phyloP scores from a whole-genome alignment of 257 asterid species.

The Catharanthus roseus region DNA sequence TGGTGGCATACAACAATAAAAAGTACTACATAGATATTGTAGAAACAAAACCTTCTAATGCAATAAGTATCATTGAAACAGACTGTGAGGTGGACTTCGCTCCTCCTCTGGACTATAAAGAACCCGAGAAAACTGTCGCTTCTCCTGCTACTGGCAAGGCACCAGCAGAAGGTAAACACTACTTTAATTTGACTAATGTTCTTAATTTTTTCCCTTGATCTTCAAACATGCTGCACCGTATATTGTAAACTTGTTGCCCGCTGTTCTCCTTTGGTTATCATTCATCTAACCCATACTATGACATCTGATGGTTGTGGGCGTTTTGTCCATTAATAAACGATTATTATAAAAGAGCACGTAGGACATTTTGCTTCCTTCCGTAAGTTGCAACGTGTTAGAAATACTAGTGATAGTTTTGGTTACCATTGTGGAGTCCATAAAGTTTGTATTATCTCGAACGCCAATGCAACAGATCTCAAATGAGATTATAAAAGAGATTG shows the following conservation, averaged over 20 bases:
- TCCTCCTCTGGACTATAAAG: constrained; percentile 96
- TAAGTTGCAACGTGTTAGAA: neutral
- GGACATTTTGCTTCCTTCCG: neutral
- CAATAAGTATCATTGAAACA: constrained; percentile 86
- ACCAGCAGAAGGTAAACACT: constrained; percentile 33
- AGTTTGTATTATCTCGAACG: neutral
- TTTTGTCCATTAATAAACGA: neutral
- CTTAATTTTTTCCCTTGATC: neutral
- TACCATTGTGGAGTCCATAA: neutral
- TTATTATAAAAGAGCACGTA: neutral
- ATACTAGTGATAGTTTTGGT: neutral
- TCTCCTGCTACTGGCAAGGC: constrained; percentile 52
- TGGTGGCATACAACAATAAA: constrained; percentile 97
- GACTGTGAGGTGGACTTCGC: constrained; percentile 99
- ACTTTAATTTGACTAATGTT: neutral
- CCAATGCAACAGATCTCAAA: neutral
- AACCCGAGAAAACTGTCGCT: constrained; percentile 67
- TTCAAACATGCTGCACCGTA: neutral
- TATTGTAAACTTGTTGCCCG: neutral
- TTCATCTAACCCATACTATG: neutral
- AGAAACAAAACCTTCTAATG: constrained; percentile 94
- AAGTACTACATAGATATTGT: constrained; percentile 90
- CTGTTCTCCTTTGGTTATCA: neutral
- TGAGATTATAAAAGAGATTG: neutral
- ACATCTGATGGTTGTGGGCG: neutral